Conservation (phyloP, 2,329 filamentous ascomycete species). For the Microdochium trichocladiopsis region DNA sequence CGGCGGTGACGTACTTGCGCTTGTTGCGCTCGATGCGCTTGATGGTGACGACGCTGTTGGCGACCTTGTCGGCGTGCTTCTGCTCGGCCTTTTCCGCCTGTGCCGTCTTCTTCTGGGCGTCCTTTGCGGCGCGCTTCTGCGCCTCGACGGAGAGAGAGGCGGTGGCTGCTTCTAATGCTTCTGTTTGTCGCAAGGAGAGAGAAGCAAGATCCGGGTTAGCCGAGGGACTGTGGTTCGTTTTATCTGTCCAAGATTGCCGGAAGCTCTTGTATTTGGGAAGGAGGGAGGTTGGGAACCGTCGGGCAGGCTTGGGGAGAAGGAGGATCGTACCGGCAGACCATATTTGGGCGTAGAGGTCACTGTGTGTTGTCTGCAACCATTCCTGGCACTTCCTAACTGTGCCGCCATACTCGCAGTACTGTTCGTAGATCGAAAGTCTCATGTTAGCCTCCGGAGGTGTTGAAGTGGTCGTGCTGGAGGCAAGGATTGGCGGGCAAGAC, state of each 20-base stretch:
- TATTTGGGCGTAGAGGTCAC: slow-evolving; percentile 66
- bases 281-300: background rate
- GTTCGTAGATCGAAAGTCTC: slow-evolving; percentile 13
- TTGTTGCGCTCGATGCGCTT: slow-evolving; percentile 98
- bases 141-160: slow-evolving; percentile 82
- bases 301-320: background rate
- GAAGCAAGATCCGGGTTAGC: no score
- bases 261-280: background rate
- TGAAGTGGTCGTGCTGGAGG: no score
- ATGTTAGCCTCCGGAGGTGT: no score
- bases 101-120: slow-evolving; percentile 92
- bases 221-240: background rate
- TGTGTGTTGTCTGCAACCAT: slow-evolving; percentile 76
- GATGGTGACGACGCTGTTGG: slow-evolving; percentile 76
- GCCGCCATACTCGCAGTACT: slow-evolving; percentile 99
- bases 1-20: slow-evolving; percentile 90
- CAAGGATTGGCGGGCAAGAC: no score
- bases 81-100: slow-evolving; percentile 85
- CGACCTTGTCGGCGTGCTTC: slow-evolving; percentile 75
- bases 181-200: slow-evolving; percentile 29
- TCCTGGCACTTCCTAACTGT: slow-evolving; percentile 96
- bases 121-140: slow-evolving; percentile 90
- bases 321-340: slow-evolving; percentile 70
- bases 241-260: background rate
- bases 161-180: slow-evolving; percentile 77